Evolutionary conservation across 805 yeast species (phyloP), one percentile per base, ranked within the genome.

Genomic region (Suhomyces canberraensis): DNA sequence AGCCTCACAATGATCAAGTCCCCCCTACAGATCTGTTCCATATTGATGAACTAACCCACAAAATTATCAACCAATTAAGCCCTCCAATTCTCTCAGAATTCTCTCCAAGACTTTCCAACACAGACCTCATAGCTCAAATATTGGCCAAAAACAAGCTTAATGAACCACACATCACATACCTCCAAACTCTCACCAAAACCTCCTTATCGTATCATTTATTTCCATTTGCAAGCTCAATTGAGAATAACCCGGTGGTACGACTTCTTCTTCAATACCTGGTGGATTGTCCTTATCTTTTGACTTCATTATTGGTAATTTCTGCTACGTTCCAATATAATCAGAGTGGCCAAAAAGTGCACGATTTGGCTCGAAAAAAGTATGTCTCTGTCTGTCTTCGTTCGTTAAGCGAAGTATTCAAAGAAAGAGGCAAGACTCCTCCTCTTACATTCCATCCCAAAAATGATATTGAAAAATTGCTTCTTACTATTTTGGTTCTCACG

Each of bases 201-300:
- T 53, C 52, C n/a, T 40, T 62, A n/a, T 51, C 60, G 26, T 58
- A 39, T 39, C 60, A 55, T 29, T 33, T 66, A 15, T 64, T 59
- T 39, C 73, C 73, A 7, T 64, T 63, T 48, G 68, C 69, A 2
- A 45, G 58, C 13, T 55, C 59, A 32, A 48, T 60, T 9, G 69
- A 60, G 33, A 40, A 50, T 21, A 66, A 66, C 44, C 64, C 56
- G 36, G 69, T 59, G 16, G 54, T 61, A 15, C 52, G 52, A 31
- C 39, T 56, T 16, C 42, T 56, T 16, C 45, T 56, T 28, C 44
- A 42, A 17, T 54, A 50, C 43, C 48, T 46, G 50, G 35, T 37
- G 16, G 39, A 41, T 8, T 54, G 58, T 34, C 46, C 52, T 16
- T 52, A 50, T 33, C 40, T 56, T 18, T 40, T 56, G 17, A 44